Conservation (phyloP, 2,329 filamentous ascomycete species). For the Phialocephala subalpina region DNA sequence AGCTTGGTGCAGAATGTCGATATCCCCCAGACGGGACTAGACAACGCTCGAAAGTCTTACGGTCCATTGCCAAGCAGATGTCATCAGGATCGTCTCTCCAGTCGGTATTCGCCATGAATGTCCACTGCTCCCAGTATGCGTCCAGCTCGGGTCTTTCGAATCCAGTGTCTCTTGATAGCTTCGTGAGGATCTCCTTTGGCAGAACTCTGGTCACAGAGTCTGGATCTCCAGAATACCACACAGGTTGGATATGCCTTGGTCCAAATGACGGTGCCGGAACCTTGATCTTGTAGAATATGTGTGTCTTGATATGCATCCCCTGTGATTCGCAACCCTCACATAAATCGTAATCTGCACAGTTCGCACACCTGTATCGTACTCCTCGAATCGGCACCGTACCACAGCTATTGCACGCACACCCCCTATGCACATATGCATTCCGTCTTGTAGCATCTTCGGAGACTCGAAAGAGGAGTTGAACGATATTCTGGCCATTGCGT, state of each 20-base stretch:
- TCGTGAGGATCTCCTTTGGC: conserved; percentile 71
- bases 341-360: conserved; percentile 95
- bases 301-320: conserved; percentile 80
- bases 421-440: conserved; percentile 90
- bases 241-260: conserved; percentile 79
- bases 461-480: conserved; percentile 87
- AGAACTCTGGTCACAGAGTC: conserved; percentile 73
- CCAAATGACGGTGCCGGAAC: conserved; percentile 88
- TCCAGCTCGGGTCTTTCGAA: conserved; percentile 90
- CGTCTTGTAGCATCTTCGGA: conserved; percentile 90
- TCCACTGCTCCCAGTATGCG: conserved; percentile 96
- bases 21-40: conserved; percentile 86
- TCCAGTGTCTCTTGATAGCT: conserved; percentile 74
- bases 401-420: conserved; percentile 91
- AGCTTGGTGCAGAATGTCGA: conserved; percentile 80
- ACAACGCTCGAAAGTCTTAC: conserved; percentile 90
- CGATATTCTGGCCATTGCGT: conserved; percentile 77
- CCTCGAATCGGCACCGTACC: conserved; percentile 89
- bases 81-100: conserved; percentile 83
- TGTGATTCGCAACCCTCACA: conserved; percentile 92
- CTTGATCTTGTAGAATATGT: conserved; percentile 95
- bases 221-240: conserved; percentile 91
- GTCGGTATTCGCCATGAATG: conserved; percentile 87
- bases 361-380: conserved; percentile 91
- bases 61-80: conserved; percentile 85